phyloP scores from a whole-genome alignment of 75 land plant species.

The Azolla pinnata region DNA sequence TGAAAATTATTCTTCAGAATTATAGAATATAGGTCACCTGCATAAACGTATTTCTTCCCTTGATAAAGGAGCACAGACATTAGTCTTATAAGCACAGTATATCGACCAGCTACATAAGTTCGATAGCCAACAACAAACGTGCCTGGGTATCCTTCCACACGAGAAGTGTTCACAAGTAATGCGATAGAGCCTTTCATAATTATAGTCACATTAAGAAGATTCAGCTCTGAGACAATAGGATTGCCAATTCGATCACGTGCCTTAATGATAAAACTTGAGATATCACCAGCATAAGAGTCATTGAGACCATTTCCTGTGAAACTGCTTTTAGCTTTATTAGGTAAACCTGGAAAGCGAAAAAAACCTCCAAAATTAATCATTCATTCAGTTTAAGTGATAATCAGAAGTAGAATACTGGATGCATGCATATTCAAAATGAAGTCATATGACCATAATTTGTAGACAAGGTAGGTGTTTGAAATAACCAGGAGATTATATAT shows the following conservation, averaged over 20 bases:
- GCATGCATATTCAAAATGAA: too few species aligned
- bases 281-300: not conserved
- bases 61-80: slow-evolving; percentile 1
- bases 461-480: too few species aligned
- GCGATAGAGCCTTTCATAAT: not conserved
- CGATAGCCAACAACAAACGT: not conserved
- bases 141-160: not conserved
- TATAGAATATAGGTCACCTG: not conserved
- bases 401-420: too few species aligned
- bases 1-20: not conserved
- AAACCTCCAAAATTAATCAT: not conserved
- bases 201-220: not conserved
- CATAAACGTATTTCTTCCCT: not conserved
- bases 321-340: not conserved
- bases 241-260: slow-evolving; percentile 2
- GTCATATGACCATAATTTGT: too few species aligned
- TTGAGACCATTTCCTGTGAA: not conserved
- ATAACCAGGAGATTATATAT: too few species aligned
- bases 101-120: not conserved
- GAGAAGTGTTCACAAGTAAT: not conserved
- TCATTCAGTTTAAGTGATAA: too few species aligned
- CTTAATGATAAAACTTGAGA: not conserved
- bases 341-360: not conserved
- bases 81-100: not conserved
- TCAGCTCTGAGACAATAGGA: not conserved